Evolutionary conservation across 345 rosid genomes (phyloP).

Genomic region (Anacardium occidentale): DNA sequence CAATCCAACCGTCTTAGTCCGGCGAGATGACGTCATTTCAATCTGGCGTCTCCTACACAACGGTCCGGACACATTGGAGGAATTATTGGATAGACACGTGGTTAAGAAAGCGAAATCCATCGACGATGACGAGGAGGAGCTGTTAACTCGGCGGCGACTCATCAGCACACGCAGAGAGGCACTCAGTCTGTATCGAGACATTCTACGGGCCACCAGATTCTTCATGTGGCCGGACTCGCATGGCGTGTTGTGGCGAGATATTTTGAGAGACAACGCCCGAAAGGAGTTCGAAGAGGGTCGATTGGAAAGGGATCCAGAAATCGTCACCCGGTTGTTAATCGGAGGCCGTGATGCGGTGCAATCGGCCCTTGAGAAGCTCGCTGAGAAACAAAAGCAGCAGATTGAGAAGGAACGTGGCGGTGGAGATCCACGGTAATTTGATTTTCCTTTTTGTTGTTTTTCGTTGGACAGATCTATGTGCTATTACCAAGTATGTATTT

Average conservation of each 20-base stretch:
- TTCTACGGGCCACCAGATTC: conserved; percentile 77
- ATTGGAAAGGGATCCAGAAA: conserved; percentile 79
- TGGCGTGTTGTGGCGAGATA: conserved; percentile 74
- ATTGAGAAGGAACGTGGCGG: conserved; percentile 46
- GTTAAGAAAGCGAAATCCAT: conserved; percentile 58
- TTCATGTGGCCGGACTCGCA: conserved; percentile 74
- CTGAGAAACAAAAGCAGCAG: conserved; percentile 70
- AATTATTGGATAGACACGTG: conserved; percentile 71
- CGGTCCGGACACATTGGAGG: conserved; percentile 85
- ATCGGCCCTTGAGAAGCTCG: conserved; percentile 66
- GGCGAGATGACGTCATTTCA: background rate
- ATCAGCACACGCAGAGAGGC: conserved; percentile 76
- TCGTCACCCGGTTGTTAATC: conserved; percentile 64
- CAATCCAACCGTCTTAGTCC: conserved; percentile 13
- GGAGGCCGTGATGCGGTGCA: conserved; percentile 82
- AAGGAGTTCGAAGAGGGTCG: conserved; percentile 86
- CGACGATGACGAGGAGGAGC: conserved; percentile 62
- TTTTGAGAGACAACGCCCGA: conserved; percentile 74
- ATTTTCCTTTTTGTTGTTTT: too few species aligned
- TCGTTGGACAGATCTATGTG: background rate
- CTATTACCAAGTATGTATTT: background rate
- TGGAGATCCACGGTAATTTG: conserved; percentile 28
- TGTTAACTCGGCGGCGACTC: conserved; percentile 51
- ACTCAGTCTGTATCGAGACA: conserved; percentile 75
- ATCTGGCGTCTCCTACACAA: conserved; percentile 44